phyloP scores from a whole-genome alignment of 164 flowering plant species.

The Cinnamomum chago region DNA sequence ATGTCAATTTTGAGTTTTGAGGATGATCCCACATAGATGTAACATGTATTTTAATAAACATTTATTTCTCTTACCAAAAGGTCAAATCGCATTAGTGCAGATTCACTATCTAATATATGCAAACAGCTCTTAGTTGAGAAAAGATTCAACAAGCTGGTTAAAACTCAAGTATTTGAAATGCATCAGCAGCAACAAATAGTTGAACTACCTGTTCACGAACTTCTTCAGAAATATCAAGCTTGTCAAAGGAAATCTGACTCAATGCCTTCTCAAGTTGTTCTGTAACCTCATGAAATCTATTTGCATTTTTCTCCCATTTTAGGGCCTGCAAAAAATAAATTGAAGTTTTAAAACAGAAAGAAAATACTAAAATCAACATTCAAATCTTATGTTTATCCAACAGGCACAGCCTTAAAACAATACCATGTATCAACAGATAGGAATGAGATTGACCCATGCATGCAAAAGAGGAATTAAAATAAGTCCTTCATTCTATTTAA shows the following conservation, averaged over 20 bases:
- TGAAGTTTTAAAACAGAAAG: background rate
- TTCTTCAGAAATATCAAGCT: constrained; percentile 62
- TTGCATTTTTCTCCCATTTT: constrained; percentile 37
- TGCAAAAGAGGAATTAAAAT: too few relatives aligned
- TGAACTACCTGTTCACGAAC: constrained; percentile 70
- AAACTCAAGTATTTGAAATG: background rate
- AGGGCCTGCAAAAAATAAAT: constrained; percentile 47
- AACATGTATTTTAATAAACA: too few relatives aligned
- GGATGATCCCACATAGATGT: background rate
- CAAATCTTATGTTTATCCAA: background rate
- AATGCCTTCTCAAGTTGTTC: constrained; percentile 65
- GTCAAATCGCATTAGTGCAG: too few relatives aligned
- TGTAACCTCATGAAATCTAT: constrained; percentile 43
- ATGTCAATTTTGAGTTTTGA: background rate
- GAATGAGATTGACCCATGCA: too few relatives aligned
- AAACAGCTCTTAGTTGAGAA: too few relatives aligned
- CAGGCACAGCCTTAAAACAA: background rate
- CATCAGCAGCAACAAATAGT: background rate
- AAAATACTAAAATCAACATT: background rate
- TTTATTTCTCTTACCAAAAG: too few relatives aligned
- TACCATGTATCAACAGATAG: background rate
- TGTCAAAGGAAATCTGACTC: constrained; percentile 42
- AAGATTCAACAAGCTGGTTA: background rate
- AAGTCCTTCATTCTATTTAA: too few relatives aligned
- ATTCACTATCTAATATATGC: background rate